phyloP scores from a whole-genome alignment of 306 rosid genomes.

The Cucurbita maxima region DNA sequence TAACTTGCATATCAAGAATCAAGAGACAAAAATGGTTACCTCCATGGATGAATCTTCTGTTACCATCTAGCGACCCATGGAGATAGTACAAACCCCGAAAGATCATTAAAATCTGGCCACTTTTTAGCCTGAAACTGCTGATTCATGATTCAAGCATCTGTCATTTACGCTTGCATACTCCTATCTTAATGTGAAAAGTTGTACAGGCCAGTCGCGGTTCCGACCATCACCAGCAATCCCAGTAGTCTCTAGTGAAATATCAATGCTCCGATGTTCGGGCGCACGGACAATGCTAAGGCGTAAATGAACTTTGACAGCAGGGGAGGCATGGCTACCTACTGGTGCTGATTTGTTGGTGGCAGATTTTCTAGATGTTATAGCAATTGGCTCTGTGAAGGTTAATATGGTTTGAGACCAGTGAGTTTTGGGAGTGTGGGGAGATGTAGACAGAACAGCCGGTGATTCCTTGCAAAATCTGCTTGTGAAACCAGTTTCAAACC shows the following conservation, averaged over 20 bases:
- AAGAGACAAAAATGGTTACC: background rate
- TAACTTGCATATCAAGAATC: background rate
- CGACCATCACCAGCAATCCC: constrained; percentile 43
- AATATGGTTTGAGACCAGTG: constrained; percentile 88
- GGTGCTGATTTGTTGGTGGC: constrained; percentile 18
- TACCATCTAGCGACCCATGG: background rate
- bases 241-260: constrained; percentile 67
- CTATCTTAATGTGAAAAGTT: constrained; percentile 43
- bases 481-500: constrained; percentile 94
- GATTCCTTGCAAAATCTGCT: constrained; percentile 67
- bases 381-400: constrained; percentile 70
- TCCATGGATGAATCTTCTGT: background rate
- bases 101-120: background rate
- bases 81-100: background rate
- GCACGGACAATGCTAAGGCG: constrained; percentile 79
- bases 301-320: constrained; percentile 48
- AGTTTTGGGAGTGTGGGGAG: constrained; percentile 53
- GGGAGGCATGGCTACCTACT: constrained; percentile 42
- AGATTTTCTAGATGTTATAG: constrained; percentile 25
- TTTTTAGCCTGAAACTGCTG: background rate
- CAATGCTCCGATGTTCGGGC: constrained; percentile 70
- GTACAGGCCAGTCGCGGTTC: constrained; percentile 54
- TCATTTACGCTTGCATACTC: background rate
- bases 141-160: background rate
- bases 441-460: constrained; percentile 62